Evolutionary conservation across 495 filamentous ascomycete species (phyloP), one percentile per base, ranked within the genome.

Genomic region (Entonaema liquescens): DNA sequence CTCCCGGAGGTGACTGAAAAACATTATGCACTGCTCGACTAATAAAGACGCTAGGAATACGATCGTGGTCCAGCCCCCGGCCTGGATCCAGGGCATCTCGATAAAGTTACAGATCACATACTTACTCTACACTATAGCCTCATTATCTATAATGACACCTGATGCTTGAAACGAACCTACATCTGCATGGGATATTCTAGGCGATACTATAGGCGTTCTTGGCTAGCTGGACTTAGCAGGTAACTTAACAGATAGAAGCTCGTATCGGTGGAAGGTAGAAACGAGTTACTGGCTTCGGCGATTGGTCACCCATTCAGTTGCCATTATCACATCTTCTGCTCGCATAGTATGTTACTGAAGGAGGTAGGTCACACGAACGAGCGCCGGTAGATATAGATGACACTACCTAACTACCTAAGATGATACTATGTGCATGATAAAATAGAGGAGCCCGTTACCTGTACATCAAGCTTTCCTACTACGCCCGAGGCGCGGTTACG

Each of bases 401-500:
- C 29, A 33, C 31, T 33, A 33, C n/a, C n/a, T n/a, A n/a, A n/a
- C n/a, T n/a, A n/a, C n/a, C n/a, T n/a, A n/a, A n/a, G n/a, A n/a
- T 28, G 36, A 17, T 44, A 33, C 31, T 33, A 33, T 33, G 31
- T 33, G n/a, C n/a, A n/a, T n/a, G n/a, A n/a, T n/a, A n/a, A 44
- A 62, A 72, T 55, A 62, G 28, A 65, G 40, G 25, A 60, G 53
- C 8, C 21, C 52, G 55, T 59, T 54, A 63, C 57, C 31, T 49
- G 49, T 59, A 28, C 36, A 59, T 47, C 50, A 58, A 69, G 17
- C 57, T 66, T 65, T 65, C 23, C 65, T 69, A 73, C 65, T 65
- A 69, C 62, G 70, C 70, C 61, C 54, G 57, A 66, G 59, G 65
- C 70, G 65, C 70, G 35, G 54, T 69, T 58, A 65, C 61, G 59